phyloP scores from a whole-genome alignment of 2,329 filamentous ascomycete species.

The Aspergillus caelatus region DNA sequence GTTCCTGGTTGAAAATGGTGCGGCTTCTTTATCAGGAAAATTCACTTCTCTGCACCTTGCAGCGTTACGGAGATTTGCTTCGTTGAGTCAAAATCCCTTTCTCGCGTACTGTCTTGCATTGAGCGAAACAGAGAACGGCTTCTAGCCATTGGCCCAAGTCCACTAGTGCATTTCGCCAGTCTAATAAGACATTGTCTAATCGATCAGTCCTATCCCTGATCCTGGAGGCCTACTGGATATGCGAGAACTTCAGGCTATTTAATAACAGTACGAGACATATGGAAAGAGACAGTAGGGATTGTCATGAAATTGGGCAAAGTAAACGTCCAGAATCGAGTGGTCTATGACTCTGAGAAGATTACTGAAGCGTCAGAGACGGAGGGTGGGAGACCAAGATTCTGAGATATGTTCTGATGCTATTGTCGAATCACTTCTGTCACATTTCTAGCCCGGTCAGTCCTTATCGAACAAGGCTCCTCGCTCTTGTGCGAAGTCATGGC shows the following conservation, averaged over 20 bases:
- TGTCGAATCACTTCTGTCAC: background rate
- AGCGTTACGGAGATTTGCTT: conserved; percentile 84
- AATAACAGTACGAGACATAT: no score
- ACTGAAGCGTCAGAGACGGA: conserved; percentile 7
- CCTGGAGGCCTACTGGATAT: no score
- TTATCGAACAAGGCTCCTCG: background rate
- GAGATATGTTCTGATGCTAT: background rate
- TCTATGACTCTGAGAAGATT: conserved; percentile 45
- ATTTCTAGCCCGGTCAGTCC: background rate
- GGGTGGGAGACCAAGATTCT: no score
- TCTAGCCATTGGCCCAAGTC: conserved; percentile 75
- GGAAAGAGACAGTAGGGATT: conserved; percentile 64
- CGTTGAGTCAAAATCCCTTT: conserved; percentile 92
- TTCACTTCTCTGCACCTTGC: no score
- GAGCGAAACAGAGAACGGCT: conserved; percentile 91
- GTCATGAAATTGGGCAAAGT: conserved; percentile 76
- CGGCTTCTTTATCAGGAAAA: no score
- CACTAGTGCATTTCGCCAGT: conserved; percentile 69
- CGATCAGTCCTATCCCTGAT: no score
- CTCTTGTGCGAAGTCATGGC: background rate
- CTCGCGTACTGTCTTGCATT: conserved; percentile 92
- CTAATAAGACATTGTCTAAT: no score
- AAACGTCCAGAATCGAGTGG: conserved; percentile 70
- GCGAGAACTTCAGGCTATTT: no score
- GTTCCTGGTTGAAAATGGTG: no score